Evolutionary conservation across 306 rosid genomes (phyloP), one percentile per base, ranked within the genome.

Genomic region (Pachyrhizus erosus): DNA sequence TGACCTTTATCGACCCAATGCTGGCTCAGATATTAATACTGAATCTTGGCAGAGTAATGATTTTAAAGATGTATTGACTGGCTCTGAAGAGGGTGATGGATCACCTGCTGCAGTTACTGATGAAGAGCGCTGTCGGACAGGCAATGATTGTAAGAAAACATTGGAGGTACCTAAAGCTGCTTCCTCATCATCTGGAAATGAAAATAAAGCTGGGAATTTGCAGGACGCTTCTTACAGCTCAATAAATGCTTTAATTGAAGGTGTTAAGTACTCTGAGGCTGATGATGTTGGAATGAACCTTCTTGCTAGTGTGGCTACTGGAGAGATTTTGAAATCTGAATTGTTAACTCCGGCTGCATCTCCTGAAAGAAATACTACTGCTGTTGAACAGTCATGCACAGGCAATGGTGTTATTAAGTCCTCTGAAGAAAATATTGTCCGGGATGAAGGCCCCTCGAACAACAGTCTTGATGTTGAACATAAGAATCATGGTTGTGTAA

Each of bases 291-390:
- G 98, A 70, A 94, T 94, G 97, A 92, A 94, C 84, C 87, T 94
- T 79, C 94, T 94, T 82, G 98, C 98, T 62, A 94, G 94, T n/a
- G 98, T 94, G 79, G 98, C 98, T 60, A 85, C 98, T 40, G 95
- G 92, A 62, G 96, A 92, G 84, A 86, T 94, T 23, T 86, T 86
- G 13, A 92, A 89, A 76, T 92, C 95, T 43, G 90, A 84, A 23
- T 77, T 83, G 85, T 82, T 73, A 12, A 87, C 91, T 6, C 91
- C 94, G 5, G 67, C 85, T 67, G 83, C 78, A 83, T 94, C 97
- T 58, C 98, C 95, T 0, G 87, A 77, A 78, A 87, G 87, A 76
- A 88, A 82, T 73, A 73, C 84, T 37, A 27, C 85, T 73, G 20
- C 64, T 39, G 81, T 84, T 39, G 94, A 91, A 68, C 86, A 79